phyloP scores from a whole-genome alignment of 208 protist species.

The Borovskyia barvae region DNA sequence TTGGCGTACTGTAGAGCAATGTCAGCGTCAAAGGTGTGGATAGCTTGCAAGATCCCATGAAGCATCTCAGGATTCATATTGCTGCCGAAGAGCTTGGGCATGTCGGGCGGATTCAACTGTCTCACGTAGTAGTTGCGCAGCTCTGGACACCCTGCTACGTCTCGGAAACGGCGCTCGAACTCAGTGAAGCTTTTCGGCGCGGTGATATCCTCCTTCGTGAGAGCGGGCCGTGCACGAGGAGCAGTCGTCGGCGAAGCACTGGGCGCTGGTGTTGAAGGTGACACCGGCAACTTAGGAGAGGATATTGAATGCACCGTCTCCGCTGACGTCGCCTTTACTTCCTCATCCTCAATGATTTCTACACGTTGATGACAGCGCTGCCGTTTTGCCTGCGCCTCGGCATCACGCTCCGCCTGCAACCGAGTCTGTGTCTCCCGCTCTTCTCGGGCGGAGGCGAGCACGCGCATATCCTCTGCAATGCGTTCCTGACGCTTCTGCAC shows the following conservation, averaged over 20 bases:
- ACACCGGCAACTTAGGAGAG: background rate
- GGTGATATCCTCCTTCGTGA: slow-evolving; percentile 60
- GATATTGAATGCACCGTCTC: background rate
- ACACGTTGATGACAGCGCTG: slow-evolving; percentile 55
- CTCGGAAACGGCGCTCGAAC: slow-evolving; percentile 82
- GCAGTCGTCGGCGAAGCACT: slow-evolving; percentile 2
- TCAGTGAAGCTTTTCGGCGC: slow-evolving; percentile 82
- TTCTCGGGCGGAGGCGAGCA: slow-evolving; percentile 22
- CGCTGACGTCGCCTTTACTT: slow-evolving; percentile 9
- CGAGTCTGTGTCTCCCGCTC: slow-evolving; percentile 30
- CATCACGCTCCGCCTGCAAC: slow-evolving; percentile 27
- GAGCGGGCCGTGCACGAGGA: slow-evolving; percentile 26
- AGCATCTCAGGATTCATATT: slow-evolving; percentile 88
- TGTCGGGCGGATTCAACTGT: slow-evolving; percentile 47
- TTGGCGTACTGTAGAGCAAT: slow-evolving; percentile 57
- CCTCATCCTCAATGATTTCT: slow-evolving; percentile 71
- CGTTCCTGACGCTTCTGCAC: slow-evolving; percentile 24
- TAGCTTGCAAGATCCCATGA: slow-evolving; percentile 46
- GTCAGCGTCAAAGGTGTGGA: slow-evolving; percentile 33
- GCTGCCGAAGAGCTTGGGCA: slow-evolving; percentile 73
- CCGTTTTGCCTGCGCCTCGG: slow-evolving; percentile 24
- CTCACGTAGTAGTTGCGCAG: slow-evolving; percentile 66
- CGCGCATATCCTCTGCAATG: slow-evolving; percentile 42
- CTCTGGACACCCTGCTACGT: slow-evolving; percentile 57
- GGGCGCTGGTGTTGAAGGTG: background rate